Conservation (phyloP, 257 asterid species). For the Forsythia suspensa region DNA sequence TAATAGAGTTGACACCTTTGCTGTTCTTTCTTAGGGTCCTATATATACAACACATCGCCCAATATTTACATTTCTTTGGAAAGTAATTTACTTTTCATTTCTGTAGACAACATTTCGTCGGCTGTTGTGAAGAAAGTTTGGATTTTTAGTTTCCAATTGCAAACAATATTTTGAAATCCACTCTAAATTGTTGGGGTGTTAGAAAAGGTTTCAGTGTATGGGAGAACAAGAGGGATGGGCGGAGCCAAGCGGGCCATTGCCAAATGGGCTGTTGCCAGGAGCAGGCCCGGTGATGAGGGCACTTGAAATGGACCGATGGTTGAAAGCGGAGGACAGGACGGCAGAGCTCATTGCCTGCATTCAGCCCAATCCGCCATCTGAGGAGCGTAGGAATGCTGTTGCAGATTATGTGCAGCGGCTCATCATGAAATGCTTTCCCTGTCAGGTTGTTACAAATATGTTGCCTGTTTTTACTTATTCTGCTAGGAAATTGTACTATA, state of each 20-base stretch:
- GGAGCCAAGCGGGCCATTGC: slow-evolving; percentile 67
- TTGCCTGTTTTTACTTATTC: slow-evolving; percentile 6
- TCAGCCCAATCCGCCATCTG: slow-evolving; percentile 82
- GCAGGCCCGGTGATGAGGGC: slow-evolving; percentile 59
- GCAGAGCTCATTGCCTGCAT: slow-evolving; percentile 90
- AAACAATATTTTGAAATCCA: background rate
- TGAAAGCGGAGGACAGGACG: slow-evolving; percentile 84
- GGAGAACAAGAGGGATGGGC: slow-evolving; percentile 87
- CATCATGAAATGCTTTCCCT: slow-evolving; percentile 81
- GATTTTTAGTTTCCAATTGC: slow-evolving; percentile 14
- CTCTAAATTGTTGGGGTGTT: slow-evolving; percentile 22
- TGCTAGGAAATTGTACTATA: background rate
- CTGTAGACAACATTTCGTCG: slow-evolving; percentile 15
- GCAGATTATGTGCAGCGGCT: slow-evolving; percentile 86
- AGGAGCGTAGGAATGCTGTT: slow-evolving; percentile 88
- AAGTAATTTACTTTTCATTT: slow-evolving; percentile 1
- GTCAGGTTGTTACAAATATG: slow-evolving; percentile 67
- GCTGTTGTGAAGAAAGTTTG: slow-evolving; percentile 20
- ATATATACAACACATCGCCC: background rate
- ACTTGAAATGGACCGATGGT: slow-evolving; percentile 78
- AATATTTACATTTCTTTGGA: slow-evolving; percentile 1
- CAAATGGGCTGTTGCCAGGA: slow-evolving; percentile 77
- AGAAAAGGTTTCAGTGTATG: slow-evolving; percentile 52
- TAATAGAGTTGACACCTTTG: slow-evolving; percentile 5
- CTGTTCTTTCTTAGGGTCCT: slow-evolving; percentile 27